These are phyloP conservation scores for Talaromyces sp. DNA, from an alignment of 2,329 filamentous ascomycete genomes.

Conservation along the genomic window DNA sequence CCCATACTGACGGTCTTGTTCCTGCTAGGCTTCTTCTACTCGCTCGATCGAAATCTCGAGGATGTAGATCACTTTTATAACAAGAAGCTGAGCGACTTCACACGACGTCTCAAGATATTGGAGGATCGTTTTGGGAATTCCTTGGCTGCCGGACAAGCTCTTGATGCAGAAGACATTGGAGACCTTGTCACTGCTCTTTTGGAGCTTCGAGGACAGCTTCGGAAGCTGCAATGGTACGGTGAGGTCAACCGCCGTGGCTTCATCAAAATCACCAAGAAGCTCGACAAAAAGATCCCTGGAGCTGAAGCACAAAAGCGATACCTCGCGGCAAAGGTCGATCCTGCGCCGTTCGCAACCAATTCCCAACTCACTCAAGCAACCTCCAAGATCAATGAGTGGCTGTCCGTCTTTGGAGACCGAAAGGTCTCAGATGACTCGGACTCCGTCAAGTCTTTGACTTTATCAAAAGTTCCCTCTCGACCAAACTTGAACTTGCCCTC, in stretches of 20 bases:
- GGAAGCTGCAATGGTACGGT: conserved; percentile 95
- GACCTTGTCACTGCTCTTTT: conserved; percentile 86
- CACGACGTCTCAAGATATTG: conserved; percentile 76
- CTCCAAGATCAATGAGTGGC: conserved; percentile 80
- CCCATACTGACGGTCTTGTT: not conserved
- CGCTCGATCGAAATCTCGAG: conserved; percentile 93
- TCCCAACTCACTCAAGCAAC: conserved; percentile 53
- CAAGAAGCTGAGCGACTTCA: conserved; percentile 82
- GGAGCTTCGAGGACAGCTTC: conserved; percentile 77
- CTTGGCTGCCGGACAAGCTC: conserved; percentile 61
- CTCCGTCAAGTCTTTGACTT: conserved; percentile 65
- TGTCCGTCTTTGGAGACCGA: conserved; percentile 72
- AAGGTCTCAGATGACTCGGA: conserved; percentile 70
- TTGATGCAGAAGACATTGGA: conserved; percentile 84
- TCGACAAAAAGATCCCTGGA: conserved; percentile 86
- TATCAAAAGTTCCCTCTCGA: conserved; percentile 71
- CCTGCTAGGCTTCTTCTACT: conserved; percentile 84
- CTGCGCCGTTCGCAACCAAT: conserved; percentile 79
- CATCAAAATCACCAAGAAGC: conserved; percentile 97
- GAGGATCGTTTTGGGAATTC: conserved; percentile 80
- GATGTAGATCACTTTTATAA: conserved; percentile 97
- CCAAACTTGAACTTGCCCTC: conserved; percentile 67
- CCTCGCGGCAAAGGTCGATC: conserved; percentile 83
- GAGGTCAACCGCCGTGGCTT: conserved; percentile 95
- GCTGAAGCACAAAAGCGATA: conserved; percentile 77